Evolutionary conservation across 2,329 filamentous ascomycete genomes (phyloP), one percentile per base, ranked within the genome.

Genomic region (Sclerotinia borealis): DNA sequence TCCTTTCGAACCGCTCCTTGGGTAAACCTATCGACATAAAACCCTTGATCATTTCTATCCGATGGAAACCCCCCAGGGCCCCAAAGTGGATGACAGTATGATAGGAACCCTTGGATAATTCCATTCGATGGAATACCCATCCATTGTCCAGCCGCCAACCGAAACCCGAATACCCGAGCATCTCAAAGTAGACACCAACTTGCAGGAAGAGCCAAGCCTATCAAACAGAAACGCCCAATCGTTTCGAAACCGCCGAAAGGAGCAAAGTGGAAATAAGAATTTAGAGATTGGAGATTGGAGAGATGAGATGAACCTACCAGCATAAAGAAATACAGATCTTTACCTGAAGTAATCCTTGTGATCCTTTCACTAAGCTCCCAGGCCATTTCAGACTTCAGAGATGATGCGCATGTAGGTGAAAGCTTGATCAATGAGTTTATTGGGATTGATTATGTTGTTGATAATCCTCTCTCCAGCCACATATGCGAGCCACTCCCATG

Each of bases 241-340:
- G 50, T 48, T 62, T 56, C 41, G 48, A 62, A 62, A 47, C 50
- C 59, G n/a, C 31, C 37, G 17, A 43, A 51, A 60, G 58, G 34
- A 39, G 45, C 39, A 45, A 47, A 45, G 48, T 61, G 47, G 49
- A 47, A 61, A 43, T 29, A 27, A 34, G 37, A 36, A 37, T 55
- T 8, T 27, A 31, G n/a, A n/a, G n/a, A n/a, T n/a, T n/a, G n/a
- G n/a, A n/a, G n/a, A n/a, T n/a, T 45, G 36, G 31, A 41, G 22
- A 51, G 58, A 60, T 17, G 47, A 51, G n/a, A 49, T 19, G 17
- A n/a, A 11, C 56, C 45, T n/a, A n/a, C n/a, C n/a, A n/a, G n/a
- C n/a, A n/a, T n/a, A n/a, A n/a, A n/a, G n/a, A n/a, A n/a, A n/a
- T n/a, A n/a, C n/a, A n/a, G n/a, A n/a, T n/a, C n/a, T n/a, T n/a